A percentile compares a stretch with the other conserved stretches of the same genome.
These are phyloP conservation scores for Paecilomyces formosus DNA, from an alignment of 2,329 filamentous ascomycete genomes.

Conservation along the genomic window DNA sequence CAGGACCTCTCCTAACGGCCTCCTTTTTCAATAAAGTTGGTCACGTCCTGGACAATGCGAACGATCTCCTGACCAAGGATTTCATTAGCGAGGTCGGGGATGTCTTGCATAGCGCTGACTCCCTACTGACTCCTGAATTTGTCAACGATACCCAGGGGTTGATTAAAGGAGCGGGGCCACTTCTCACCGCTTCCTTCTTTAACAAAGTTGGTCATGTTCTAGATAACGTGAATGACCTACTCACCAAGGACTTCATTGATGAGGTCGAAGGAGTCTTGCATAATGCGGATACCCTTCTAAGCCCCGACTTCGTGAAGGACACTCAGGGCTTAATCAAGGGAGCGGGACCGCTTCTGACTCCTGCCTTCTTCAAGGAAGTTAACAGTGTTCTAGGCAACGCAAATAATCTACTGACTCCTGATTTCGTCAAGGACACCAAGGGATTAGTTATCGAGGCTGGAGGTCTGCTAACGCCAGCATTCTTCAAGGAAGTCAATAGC, in stretches of 20 bases:
- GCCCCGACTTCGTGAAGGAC: constrained; percentile 11
- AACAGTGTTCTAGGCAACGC: constrained; percentile 18
- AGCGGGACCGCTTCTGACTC: constrained; percentile 16
- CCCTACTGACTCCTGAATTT: constrained; percentile 13
- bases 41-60: no score
- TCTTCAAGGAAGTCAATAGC: no score
- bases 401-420: constrained; percentile 18
- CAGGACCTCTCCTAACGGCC: constrained; percentile 13
- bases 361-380: constrained; percentile 16
- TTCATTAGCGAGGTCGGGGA: constrained; percentile 22
- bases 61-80: neutral
- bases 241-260: no score
- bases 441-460: no score
- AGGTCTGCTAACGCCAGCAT: no score
- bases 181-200: constrained; percentile 5
- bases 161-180: no score
- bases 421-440: no score
- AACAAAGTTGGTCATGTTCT: constrained; percentile 12
- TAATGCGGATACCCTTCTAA: constrained; percentile 17
- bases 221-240: constrained; percentile 15
- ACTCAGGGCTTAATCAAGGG: constrained; percentile 13
- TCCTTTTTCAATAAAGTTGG: constrained; percentile 11
- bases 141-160: constrained; percentile 4
- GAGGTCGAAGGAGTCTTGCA: no score
- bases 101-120: constrained; percentile 20